These are phyloP conservation scores for Tephrocybe rancida DNA, from an alignment of 768 basidiomycete species.

Conservation along the genomic window DNA sequence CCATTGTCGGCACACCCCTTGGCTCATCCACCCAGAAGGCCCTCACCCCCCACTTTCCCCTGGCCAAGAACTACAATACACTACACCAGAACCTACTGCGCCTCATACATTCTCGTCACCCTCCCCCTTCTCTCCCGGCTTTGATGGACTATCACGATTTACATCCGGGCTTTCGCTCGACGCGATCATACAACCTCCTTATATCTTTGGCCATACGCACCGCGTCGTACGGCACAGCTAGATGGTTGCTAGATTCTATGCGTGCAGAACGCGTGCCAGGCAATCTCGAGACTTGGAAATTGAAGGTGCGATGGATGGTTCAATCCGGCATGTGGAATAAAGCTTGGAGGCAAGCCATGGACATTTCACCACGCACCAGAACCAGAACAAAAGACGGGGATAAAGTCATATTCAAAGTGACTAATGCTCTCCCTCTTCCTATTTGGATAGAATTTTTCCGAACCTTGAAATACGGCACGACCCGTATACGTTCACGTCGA, in stretches of 20 bases:
- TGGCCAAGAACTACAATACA: conserved; percentile 29
- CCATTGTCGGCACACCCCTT: conserved; percentile 11
- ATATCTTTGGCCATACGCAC: conserved; percentile 52
- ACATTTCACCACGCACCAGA: conserved; percentile 16
- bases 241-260: conserved; percentile 51
- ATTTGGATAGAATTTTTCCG: conserved; percentile 48
- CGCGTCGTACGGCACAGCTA: conserved; percentile 47
- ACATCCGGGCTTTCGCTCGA: conserved; percentile 37
- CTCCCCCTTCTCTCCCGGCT: conserved; percentile 31
- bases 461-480: conserved; percentile 37
- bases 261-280: conserved; percentile 36
- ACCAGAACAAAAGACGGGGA: not conserved
- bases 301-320: conserved; percentile 60
- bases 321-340: conserved; percentile 56
- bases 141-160: conserved; percentile 54
- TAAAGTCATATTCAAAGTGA: conserved; percentile 6
- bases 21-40: not conserved
- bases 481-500: conserved; percentile 22
- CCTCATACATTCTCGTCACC: conserved; percentile 32
- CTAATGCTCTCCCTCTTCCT: conserved; percentile 20
- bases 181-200: conserved; percentile 48
- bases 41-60: conserved; percentile 19
- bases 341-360: conserved; percentile 52
- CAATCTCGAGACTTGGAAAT: conserved; percentile 58
- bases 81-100: conserved; percentile 47